Evolutionary conservation across 352 stramenopile species (phyloP).

Genomic region (Plasmopara viticola): DNA sequence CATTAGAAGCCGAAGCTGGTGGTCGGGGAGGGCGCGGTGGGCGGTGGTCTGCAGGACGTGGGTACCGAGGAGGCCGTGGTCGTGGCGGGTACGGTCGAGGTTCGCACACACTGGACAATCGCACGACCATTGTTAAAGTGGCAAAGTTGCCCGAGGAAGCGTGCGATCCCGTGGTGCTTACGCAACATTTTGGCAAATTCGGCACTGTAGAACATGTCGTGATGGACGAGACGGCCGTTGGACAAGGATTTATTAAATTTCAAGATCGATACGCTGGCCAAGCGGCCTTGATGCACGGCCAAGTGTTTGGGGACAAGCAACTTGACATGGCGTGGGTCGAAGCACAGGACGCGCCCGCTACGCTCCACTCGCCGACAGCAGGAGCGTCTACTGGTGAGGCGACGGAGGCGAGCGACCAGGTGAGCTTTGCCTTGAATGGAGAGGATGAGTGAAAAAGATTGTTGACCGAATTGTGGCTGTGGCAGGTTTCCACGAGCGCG

Average conservation of each 20-base stretch:
- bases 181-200: conserved; percentile 85
- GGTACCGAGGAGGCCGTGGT: conserved; percentile 44
- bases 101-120: conserved; percentile 77
- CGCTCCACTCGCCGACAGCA: conserved; percentile 23
- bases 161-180: conserved; percentile 64
- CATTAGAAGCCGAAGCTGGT: conserved; percentile 48
- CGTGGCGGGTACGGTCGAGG: conserved; percentile 34
- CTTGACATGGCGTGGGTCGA: conserved; percentile 65
- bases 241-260: conserved; percentile 77
- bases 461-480: too few species aligned
- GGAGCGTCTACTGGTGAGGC: conserved; percentile 9
- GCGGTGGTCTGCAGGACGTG: conserved; percentile 34
- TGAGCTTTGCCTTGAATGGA: conserved; percentile 7
- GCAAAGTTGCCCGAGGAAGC: conserved; percentile 67
- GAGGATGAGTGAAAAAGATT: too few species aligned
- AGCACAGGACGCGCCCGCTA: conserved; percentile 42
- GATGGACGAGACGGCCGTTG: conserved; percentile 37
- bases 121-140: conserved; percentile 79
- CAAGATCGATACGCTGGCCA: conserved; percentile 72
- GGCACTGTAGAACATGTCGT: conserved; percentile 72
- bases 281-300: conserved; percentile 53
- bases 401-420: conserved; percentile 19
- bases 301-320: conserved; percentile 47
- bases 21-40: conserved; percentile 31
- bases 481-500: too few species aligned